phyloP scores from a whole-genome alignment of 2,329 filamentous ascomycete genomes.

The Sporothrix dimorphospora region DNA sequence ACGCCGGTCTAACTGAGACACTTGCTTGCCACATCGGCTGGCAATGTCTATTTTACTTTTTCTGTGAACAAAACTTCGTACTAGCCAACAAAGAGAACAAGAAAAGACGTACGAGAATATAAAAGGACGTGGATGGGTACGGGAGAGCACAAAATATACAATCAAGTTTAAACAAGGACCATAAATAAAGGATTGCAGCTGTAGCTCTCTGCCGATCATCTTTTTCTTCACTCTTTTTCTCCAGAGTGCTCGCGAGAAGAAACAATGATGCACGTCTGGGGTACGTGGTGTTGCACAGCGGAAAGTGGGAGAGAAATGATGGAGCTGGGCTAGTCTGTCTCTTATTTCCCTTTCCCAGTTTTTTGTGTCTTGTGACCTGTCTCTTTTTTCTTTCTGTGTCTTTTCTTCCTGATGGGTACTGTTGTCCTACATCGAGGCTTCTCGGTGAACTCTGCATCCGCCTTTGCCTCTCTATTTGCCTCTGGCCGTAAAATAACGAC shows the following conservation, averaged over 20 bases:
- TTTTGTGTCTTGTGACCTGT: constrained; percentile 11
- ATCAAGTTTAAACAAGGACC: background rate
- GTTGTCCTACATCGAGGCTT: background rate
- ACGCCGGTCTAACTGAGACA: background rate
- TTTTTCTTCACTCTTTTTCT: background rate
- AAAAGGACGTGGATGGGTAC: background rate
- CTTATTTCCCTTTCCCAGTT: background rate
- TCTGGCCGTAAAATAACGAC: background rate
- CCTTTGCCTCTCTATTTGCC: background rate
- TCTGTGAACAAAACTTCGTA: background rate
- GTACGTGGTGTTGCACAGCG: background rate
- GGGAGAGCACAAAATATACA: background rate
- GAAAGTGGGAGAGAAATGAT: background rate
- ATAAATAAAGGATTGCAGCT: no score
- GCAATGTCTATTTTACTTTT: background rate
- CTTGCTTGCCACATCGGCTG: background rate
- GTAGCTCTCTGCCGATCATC: no score
- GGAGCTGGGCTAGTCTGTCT: background rate
- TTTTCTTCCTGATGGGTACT: background rate
- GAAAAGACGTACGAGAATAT: background rate
- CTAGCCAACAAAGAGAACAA: background rate
- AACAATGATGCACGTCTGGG: background rate
- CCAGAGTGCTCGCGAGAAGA: background rate
- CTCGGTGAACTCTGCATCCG: background rate
- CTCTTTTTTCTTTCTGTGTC: background rate